Percentiles rank a stretch among this genome's conserved stretches.
These are phyloP conservation scores for Trichoderma sp. DNA, from an alignment of 2,329 filamentous ascomycete species.

Conservation along the genomic window DNA sequence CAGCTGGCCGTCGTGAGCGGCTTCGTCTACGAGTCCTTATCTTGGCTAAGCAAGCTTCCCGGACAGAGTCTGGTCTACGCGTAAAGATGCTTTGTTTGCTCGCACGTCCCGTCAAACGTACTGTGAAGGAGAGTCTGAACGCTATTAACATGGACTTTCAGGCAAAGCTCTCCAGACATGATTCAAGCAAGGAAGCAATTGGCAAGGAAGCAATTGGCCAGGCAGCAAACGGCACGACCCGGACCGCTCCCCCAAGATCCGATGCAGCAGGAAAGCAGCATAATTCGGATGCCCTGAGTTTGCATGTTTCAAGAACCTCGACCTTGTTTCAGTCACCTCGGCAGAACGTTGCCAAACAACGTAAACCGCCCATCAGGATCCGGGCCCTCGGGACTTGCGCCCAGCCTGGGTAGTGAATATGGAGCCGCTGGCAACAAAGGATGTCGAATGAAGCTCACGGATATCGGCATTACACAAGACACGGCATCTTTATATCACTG, in stretches of 20 bases:
- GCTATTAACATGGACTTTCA: background rate
- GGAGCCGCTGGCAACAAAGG: background rate
- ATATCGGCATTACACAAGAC: constrained; percentile 3
- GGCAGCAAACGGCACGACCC: background rate
- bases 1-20: background rate
- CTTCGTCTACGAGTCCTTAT: background rate
- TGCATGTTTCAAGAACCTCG: background rate
- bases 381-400: constrained; percentile 1
- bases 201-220: background rate
- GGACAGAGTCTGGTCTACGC: background rate
- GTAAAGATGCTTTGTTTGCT: constrained; percentile 13
- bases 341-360: background rate
- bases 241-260: background rate
- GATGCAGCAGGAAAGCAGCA: background rate
- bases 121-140: background rate
- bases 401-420: constrained; percentile 12
- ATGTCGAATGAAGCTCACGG: background rate
- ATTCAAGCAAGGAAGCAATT: background rate
- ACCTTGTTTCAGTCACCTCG: constrained; percentile 8
- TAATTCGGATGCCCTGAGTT: background rate
- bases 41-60: background rate
- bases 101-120: background rate
- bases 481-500: background rate
- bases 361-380: background rate
- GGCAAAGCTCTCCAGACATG: background rate